These are phyloP conservation scores for Cryptococcus maquisensis DNA, from an alignment of 1,284 basidiomycete species.

Conservation along the genomic window DNA sequence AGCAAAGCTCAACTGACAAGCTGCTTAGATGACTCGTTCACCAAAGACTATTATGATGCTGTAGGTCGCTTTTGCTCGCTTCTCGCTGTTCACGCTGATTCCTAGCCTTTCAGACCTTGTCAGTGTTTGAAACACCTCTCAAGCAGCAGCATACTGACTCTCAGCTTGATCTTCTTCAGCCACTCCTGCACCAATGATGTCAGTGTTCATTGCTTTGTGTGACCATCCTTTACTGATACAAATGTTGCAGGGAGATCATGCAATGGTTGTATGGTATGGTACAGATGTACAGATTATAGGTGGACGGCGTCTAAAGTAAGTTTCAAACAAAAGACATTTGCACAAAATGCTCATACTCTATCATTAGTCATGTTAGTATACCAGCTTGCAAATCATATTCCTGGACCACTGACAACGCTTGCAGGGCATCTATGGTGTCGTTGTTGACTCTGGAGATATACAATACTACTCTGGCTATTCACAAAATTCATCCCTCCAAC, in stretches of 20 bases:
- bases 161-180: conserved; percentile 4
- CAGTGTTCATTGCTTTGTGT: not conserved
- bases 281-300: conserved; percentile 31
- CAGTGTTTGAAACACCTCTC: not conserved
- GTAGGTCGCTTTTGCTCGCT: conserved; percentile 5
- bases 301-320: conserved; percentile 29
- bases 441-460: conserved; percentile 18
- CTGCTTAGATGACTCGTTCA: conserved; percentile 7
- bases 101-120: conserved; percentile 12
- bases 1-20: not conserved
- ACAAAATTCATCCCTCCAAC: conserved; percentile 14
- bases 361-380: not conserved
- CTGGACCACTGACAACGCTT: not conserved
- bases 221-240: not conserved
- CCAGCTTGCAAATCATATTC: not conserved
- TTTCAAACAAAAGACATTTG: conserved; percentile 16
- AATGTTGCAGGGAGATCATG: conserved; percentile 26
- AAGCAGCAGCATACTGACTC: not conserved
- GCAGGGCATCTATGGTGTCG: conserved; percentile 35
- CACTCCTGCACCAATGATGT: conserved; percentile 20
- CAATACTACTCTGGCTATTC: conserved; percentile 33
- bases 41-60: conserved; percentile 13
- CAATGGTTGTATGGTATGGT: conserved; percentile 26
- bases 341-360: not conserved
- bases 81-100: not conserved